A percentile compares a stretch with the other conserved stretches of the same genome.
phyloP scores from a whole-genome alignment of 129 eudicot species.

The sunflower (Helianthus annuus) region HanXRQr2.0-SUNRISE NC_035440.2:47999031-47999530 shows the following conservation, averaged over 20 bases:
- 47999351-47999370: slow-evolving; percentile 3
- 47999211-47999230: slow-evolving; percentile 94
- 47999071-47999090: neutral
- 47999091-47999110: slow-evolving; percentile 9
- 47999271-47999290: slow-evolving; percentile 94
- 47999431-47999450: neutral
- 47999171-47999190: slow-evolving; percentile 83
- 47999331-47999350: neutral
- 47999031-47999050: slow-evolving; percentile 94
- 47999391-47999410: neutral
- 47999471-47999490: neutral
- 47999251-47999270: slow-evolving; percentile 90
- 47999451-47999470: neutral
- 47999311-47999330: slow-evolving; percentile 2
- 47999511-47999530: neutral
- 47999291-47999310: neutral
- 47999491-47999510: neutral
- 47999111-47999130: neutral
- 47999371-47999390: slow-evolving; percentile 2
- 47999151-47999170: slow-evolving; percentile 52
- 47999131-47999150: neutral
- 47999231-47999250: slow-evolving; percentile 82
- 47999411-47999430: neutral
- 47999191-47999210: slow-evolving; percentile 89
- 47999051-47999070: slow-evolving; percentile 49